Evolutionary conservation across 805 yeast species (phyloP).

Genomic region (Sugiyamaella floridensis): DNA sequence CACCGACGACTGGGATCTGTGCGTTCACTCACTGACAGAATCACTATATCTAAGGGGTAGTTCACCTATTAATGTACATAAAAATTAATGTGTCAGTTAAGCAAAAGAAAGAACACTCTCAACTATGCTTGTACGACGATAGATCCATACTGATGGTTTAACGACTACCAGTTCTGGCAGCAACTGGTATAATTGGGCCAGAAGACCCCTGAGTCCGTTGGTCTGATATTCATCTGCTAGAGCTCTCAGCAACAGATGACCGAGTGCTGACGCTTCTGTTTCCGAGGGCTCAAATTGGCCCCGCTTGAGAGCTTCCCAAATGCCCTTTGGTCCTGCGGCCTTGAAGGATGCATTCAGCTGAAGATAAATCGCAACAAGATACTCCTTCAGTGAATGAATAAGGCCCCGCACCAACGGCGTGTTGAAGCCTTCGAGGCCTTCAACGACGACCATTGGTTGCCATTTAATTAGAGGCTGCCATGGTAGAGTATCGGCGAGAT

Average conservation of each 20-base stretch:
- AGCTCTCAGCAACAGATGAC: background rate
- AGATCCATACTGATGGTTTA: background rate
- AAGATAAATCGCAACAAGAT: background rate
- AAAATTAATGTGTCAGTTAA: background rate
- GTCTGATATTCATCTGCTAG: background rate
- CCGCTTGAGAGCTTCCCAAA: background rate
- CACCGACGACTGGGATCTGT: background rate
- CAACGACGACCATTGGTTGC: slow-evolving; percentile 36
- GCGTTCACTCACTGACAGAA: too few relatives aligned
- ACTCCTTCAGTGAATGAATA: slow-evolving; percentile 11
- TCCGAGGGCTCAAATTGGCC: background rate
- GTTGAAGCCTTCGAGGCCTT: slow-evolving; percentile 40
- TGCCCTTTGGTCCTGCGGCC: background rate
- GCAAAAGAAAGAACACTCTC: background rate
- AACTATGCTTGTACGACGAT: background rate
- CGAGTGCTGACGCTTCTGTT: background rate
- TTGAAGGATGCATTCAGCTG: background rate
- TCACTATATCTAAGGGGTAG: too few relatives aligned
- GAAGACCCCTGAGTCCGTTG: background rate
- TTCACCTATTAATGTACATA: too few relatives aligned
- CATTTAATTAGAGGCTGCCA: slow-evolving; percentile 30
- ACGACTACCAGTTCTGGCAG: background rate
- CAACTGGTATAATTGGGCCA: background rate
- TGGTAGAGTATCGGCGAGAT: slow-evolving; percentile 6
- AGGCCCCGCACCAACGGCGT: slow-evolving; percentile 14